Base-by-base conservation (phyloP, 2,329 filamentous ascomycete genomes). In the Talaromyces verruculosus region DNA sequence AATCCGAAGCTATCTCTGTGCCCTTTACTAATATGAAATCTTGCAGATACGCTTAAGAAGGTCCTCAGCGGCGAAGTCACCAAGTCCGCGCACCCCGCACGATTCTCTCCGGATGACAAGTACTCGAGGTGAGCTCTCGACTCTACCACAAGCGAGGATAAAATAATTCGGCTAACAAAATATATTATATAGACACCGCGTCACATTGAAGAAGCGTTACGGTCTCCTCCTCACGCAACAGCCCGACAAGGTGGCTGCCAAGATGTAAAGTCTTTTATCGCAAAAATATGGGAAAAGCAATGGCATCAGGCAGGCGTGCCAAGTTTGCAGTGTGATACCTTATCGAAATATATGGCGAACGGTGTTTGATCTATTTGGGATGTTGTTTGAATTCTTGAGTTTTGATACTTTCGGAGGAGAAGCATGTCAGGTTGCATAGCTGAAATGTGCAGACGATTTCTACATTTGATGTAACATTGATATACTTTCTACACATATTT, bases 51-150 rank as follows among this genome's bases (percentile, higher is more conserved):
- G 58, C 88, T 98, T 71, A 94, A 97, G 83, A 97, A 98, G 84
- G 87, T 96, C 72, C 73, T 83, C 68, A 85, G 88, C 73, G 90
- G 91, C 76, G 88, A 93, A 77, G 92, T 97, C 76, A 96, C 94
- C 79, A 97, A 96, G 85, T 95, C 91, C 63, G 95, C 95, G 65
- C 94, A 98, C 83, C 94, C 95, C 57, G 95, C 95, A 51, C 87
- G 95, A 72, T 99, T 98, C 85, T 97, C 92, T 57, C 95, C 95
- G 69, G 95, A 99, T 82, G 95, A 99, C 85, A 97, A 97, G 85
- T 98, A 96, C 87, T 97, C 93, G 75, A 84, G 87, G 85, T 88
- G 77, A 61, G 80, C 71, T 61, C 19, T 49, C 10, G 13, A 17
- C 7, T 22, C 64, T 59, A 39, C 51, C 58, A 25, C 47, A 17